Base-by-base conservation (phyloP, 2,329 filamentous ascomycete genomes). In the Phoma sp. region DNA sequence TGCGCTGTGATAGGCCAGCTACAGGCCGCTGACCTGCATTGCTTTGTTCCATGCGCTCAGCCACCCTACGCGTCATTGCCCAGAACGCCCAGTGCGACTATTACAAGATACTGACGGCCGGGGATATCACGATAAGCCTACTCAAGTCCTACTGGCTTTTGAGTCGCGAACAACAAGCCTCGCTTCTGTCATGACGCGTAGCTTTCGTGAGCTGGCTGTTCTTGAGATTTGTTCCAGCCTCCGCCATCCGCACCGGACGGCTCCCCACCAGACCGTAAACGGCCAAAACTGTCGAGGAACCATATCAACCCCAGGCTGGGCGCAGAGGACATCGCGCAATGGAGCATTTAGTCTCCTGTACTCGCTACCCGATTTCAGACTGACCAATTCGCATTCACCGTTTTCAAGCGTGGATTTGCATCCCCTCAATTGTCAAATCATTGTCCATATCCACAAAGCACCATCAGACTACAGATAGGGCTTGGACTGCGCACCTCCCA, bases 141-240 rank as follows among this genome's bases (percentile, higher is more conserved):
- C 11, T 14, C 33, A 47, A 24, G 42, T 46, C 37, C 38, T 23
- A 55, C 58, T 54, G 53, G 55, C 24, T 25, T 50, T 33, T 29
- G 36, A 38, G 18, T 40, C 47, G 55, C 42, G 40, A 49, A 47
- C 45, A 39, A 59, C 53, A 54, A 58, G 61, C 55, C 57, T 57
- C 32, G 46, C 45, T 38, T 52, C 51, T 47, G 55, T 47, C 56
- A 61, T 71, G 65, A 73, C 70, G 69, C 68, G 68, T 70, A 64
- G 43, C 57, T 60, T 39, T 55, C 46, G 51, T 52, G 52, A 45
- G 37, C 24, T 58, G 57, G 58, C 54, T 47, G 36, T 41, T 58
- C 47, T 32, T 63, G 52, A 57, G 41, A 56, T 57, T 54, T 47
- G 40, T 60, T 55, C 63, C 56, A 63, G 63, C 51, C 60, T 57